Conservation (phyloP, 352 stramenopile genomes). For the Phytophthora palmivora region DNA sequence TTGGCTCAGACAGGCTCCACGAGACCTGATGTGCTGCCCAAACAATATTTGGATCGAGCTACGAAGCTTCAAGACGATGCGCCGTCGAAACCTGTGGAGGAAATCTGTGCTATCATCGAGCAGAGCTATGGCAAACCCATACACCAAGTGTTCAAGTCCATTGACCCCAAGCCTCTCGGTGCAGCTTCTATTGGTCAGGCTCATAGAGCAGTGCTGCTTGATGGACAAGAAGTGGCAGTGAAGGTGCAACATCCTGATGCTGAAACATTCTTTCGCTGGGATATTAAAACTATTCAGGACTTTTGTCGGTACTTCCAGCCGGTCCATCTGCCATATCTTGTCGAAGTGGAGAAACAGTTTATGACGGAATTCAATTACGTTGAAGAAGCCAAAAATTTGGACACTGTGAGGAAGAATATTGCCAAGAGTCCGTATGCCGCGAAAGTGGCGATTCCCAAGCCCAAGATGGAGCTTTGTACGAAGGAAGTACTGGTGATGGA, state of each 20-base stretch:
- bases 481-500: constrained; percentile 97
- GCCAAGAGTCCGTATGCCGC: constrained; percentile 73
- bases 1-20: constrained; percentile 85
- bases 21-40: constrained; percentile 80
- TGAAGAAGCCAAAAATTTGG: constrained; percentile 92
- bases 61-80: constrained; percentile 84
- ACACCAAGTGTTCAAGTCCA: constrained; percentile 59
- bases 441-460: constrained; percentile 84
- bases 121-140: constrained; percentile 68
- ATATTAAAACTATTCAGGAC: constrained; percentile 97
- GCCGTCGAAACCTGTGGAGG: constrained; percentile 72
- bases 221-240: constrained; percentile 82
- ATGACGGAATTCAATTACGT: constrained; percentile 98
- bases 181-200: constrained; percentile 87
- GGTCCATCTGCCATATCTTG: constrained; percentile 92
- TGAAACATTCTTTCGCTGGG: constrained; percentile 94
- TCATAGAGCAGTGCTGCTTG: constrained; percentile 74
- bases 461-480: constrained; percentile 91
- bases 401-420: constrained; percentile 91
- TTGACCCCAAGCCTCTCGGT: constrained; percentile 79
- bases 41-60: constrained; percentile 80
- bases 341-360: constrained; percentile 98
- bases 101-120: constrained; percentile 83
- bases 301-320: constrained; percentile 96
- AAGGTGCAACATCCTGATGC: constrained; percentile 96